phyloP scores from a whole-genome alignment of 495 filamentous ascomycete genomes.

The Cenococcum geophilum region DNA sequence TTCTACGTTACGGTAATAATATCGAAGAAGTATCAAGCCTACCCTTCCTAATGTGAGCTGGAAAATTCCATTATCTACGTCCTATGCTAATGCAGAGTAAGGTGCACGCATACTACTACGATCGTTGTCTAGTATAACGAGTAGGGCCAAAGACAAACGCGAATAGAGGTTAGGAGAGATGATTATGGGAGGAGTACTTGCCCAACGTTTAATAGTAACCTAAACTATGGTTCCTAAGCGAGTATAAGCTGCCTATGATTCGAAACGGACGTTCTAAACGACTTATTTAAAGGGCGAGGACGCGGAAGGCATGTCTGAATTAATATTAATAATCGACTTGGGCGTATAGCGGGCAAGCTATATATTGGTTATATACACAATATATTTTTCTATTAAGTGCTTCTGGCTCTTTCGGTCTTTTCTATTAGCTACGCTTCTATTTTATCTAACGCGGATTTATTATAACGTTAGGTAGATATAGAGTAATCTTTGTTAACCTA shows the following conservation, averaged over 20 bases:
- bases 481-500: conserved; percentile 14
- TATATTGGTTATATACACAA: not conserved
- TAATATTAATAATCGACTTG: not conserved
- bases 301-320: not conserved
- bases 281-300: not conserved
- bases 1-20: not conserved
- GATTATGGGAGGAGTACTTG: conserved; percentile 19
- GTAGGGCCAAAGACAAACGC: conserved; percentile 21
- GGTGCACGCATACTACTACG: conserved; percentile 17
- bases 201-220: conserved; percentile 20
- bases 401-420: not conserved
- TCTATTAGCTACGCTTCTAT: conserved; percentile 10
- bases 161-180: conserved; percentile 15
- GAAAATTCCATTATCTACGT: not conserved
- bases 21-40: not conserved
- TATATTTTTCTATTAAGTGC: not conserved
- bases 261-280: not conserved
- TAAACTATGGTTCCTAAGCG: conserved; percentile 8
- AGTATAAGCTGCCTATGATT: not conserved
- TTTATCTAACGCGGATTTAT: conserved; percentile 13
- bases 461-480: conserved; percentile 9
- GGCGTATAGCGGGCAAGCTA: not conserved
- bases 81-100: not conserved
- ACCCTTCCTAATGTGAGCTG: not conserved
- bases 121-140: conserved; percentile 19